Base-by-base conservation (phyloP, 352 stramenopile genomes). In the Pelagophyceae sp. region DNA sequence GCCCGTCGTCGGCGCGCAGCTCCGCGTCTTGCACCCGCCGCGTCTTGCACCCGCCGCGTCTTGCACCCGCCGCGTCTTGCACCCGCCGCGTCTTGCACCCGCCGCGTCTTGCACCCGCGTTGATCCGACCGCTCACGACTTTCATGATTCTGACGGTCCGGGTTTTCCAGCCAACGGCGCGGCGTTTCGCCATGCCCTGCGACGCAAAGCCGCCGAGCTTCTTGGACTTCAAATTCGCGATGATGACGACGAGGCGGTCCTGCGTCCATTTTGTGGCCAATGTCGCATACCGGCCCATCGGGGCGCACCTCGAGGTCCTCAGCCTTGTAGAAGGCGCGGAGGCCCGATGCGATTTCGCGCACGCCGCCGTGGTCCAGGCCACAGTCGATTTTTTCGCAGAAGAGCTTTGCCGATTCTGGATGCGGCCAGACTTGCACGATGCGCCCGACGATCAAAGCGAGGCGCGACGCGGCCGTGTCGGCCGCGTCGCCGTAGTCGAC, bases 181-280 rank as follows among this genome's bases (percentile, higher is more conserved):
- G n/a, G n/a, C n/a, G n/a, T n/a, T n/a, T n/a, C n/a, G n/a, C n/a
- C 96, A 99, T 99, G 29, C 95, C 95, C 79, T 98, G 89, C 31
- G 92, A 98, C 77, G 94, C 92, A 82, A 99, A 98, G 69, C 94
- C 95, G 5, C 88, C 92, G 31, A 99, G 83, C 79, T 98, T 99
- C 67, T 89, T 88, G 20, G 90, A 84, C 87, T 99, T 99, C 35
- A 99, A 85, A 86, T 99, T 99, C 78, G 94, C 90, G 70, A 99
- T 85, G 58, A 98, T 94, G 15, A 98, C 80, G 51, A 99, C 92
- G 77, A 94, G 91, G 77, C 91, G 88, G 72, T 90, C 92, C n/a
- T n/a, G n/a, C n/a, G n/a, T n/a, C n/a, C n/a, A n/a, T n/a, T n/a
- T n/a, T n/a, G n/a, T n/a, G n/a, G n/a, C n/a, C n/a, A n/a, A n/a